Percentiles rank a stretch among this genome's conserved stretches.
Conservation (phyloP, 1,139 yeast species). For the Magnusiomyces suaveolens region DNA sequence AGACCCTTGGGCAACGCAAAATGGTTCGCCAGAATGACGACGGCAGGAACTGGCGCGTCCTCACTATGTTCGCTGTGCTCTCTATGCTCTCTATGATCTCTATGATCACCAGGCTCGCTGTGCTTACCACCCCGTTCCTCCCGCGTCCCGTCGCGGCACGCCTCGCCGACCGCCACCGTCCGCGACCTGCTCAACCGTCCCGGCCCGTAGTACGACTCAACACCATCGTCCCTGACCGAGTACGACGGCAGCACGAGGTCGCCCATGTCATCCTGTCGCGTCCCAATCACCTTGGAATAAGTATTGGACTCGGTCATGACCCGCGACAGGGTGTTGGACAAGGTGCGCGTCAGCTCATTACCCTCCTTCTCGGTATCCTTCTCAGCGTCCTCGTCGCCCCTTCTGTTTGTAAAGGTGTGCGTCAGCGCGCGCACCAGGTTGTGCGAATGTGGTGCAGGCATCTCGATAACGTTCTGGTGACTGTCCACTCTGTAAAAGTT, state of each 20-base stretch:
- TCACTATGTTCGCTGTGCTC: background rate
- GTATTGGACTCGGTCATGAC: background rate
- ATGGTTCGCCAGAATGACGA: constrained; percentile 14
- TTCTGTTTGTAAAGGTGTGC: background rate
- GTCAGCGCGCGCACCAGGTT: background rate
- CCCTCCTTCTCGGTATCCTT: background rate
- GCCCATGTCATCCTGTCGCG: constrained; percentile 10
- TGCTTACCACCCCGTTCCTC: too few relatives aligned
- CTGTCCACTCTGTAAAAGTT: background rate
- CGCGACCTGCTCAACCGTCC: too few relatives aligned
- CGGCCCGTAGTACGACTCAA: background rate
- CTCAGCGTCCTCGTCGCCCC: too few relatives aligned
- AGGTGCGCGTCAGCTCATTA: background rate
- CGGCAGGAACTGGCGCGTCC: constrained; percentile 3
- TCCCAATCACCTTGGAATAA: constrained; percentile 11
- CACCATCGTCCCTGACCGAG: too few relatives aligned
- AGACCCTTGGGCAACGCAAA: constrained; percentile 12
- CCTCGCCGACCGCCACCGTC: too few relatives aligned
- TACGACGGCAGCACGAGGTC: constrained; percentile 4
- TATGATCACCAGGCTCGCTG: background rate
- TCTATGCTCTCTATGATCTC: background rate
- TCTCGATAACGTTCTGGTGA: background rate
- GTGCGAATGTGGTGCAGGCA: background rate
- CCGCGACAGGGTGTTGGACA: background rate
- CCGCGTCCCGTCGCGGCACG: too few relatives aligned